phyloP scores from a whole-genome alignment of 257 asterid genomes.

The Nicotiana tabacum region DNA sequence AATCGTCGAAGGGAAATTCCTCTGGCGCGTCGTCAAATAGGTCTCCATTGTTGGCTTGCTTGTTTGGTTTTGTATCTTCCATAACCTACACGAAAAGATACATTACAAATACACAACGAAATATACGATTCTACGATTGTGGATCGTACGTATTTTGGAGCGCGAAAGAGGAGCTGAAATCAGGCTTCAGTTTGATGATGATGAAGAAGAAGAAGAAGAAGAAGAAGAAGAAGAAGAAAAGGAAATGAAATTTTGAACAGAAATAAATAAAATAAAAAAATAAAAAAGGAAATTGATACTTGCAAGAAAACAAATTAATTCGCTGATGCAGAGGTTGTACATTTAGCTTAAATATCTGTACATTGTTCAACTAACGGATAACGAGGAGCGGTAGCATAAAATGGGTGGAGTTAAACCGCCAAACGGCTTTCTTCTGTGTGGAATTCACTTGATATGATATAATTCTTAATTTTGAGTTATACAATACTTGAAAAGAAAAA shows the following conservation, averaged over 20 bases:
- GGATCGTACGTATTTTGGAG: not conserved
- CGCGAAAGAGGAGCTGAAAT: not conserved
- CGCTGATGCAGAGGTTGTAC: not conserved
- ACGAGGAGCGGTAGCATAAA: not conserved
- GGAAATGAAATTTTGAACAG: not conserved
- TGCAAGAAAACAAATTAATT: not conserved
- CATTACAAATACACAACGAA: not conserved
- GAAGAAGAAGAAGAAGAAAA: not conserved
- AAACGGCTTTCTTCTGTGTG: not conserved
- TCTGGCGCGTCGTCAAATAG: conserved; percentile 50
- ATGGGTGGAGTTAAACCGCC: not conserved
- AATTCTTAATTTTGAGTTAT: not conserved
- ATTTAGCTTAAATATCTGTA: not conserved
- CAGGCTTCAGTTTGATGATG: not conserved
- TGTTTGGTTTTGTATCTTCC: conserved; percentile 31
- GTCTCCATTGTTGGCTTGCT: conserved; percentile 16
- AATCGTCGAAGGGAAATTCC: conserved; percentile 48
- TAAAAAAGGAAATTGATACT: not conserved
- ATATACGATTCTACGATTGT: not conserved
- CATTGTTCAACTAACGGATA: not conserved
- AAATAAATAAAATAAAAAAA: too few species aligned
- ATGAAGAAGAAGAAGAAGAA: not conserved
- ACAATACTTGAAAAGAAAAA: not conserved
- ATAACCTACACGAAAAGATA: conserved; percentile 2
- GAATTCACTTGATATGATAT: too few species aligned